Evolutionary conservation across 1,284 basidiomycete genomes (phyloP).

Genomic region (Psilocybe mexicana): DNA sequence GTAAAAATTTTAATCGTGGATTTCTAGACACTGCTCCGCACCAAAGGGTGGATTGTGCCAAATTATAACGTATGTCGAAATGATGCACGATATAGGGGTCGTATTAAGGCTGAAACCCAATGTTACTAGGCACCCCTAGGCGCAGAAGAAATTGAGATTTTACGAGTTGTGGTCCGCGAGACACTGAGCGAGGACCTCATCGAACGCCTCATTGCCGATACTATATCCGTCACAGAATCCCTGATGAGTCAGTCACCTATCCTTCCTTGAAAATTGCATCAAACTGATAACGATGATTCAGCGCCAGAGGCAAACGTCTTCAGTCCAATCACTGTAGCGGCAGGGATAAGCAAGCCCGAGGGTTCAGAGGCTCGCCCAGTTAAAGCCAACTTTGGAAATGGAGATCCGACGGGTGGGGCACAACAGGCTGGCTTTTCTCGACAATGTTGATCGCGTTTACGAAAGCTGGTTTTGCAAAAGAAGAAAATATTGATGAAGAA

Average conservation of each 20-base stretch:
- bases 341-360: constrained; percentile 34
- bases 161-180: constrained; percentile 65
- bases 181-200: constrained; percentile 48
- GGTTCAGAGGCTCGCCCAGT: constrained; percentile 37
- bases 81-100: constrained; percentile 4
- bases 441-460: constrained; percentile 29
- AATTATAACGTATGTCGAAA: constrained; percentile 46
- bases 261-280: neutral
- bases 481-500: too few relatives aligned
- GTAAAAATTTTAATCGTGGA: neutral
- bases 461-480: too few relatives aligned
- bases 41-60: constrained; percentile 66
- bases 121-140: constrained; percentile 43
- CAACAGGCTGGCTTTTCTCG: constrained; percentile 35
- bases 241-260: constrained; percentile 32
- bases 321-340: constrained; percentile 18
- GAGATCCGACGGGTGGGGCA: constrained; percentile 12
- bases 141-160: constrained; percentile 55
- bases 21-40: constrained; percentile 47
- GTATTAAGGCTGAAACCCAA: neutral
- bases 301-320: constrained; percentile 21
- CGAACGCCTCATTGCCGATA: constrained; percentile 44
- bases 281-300: neutral
- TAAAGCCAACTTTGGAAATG: constrained; percentile 36
- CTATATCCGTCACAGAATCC: constrained; percentile 42